phyloP scores from a whole-genome alignment of 2,329 filamentous ascomycete species.

The Ascochyta pisi region DNA sequence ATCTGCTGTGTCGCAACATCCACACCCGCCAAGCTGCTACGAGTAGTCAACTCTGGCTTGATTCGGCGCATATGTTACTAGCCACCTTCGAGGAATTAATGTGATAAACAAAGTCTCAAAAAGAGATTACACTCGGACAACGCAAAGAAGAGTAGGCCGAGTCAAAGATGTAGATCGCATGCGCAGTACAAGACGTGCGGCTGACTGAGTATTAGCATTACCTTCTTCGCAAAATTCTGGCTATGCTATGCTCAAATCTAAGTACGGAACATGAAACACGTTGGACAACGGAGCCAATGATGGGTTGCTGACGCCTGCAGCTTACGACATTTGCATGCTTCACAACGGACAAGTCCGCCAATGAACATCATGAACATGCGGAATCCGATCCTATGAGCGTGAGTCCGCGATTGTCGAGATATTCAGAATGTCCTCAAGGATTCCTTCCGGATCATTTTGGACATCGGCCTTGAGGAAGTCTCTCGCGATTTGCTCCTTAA shows the following conservation, averaged over 20 bases:
- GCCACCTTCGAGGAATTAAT: background rate
- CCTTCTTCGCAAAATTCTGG: background rate
- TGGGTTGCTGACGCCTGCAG: slow-evolving; percentile 15
- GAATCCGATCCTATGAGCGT: slow-evolving; percentile 5
- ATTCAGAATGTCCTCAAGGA: slow-evolving; percentile 49
- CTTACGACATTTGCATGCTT: slow-evolving; percentile 10
- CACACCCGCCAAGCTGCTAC: too few species aligned
- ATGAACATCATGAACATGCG: background rate
- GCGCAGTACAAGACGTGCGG: background rate
- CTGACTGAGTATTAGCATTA: slow-evolving; percentile 10
- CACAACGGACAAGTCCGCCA: slow-evolving; percentile 5
- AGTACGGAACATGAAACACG: slow-evolving; percentile 11
- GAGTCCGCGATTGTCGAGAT: slow-evolving; percentile 20
- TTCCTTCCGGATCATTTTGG: slow-evolving; percentile 40
- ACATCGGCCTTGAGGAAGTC: slow-evolving; percentile 52
- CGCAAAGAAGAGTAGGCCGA: background rate
- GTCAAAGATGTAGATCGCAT: background rate
- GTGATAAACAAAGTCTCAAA: background rate
- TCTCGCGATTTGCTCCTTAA: slow-evolving; percentile 52
- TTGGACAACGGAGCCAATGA: slow-evolving; percentile 5
- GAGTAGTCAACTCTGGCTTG: too few species aligned
- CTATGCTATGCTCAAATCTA: background rate
- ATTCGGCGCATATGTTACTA: background rate
- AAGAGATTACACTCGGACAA: background rate
- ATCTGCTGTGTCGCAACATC: background rate